Conservation (phyloP, 2,329 filamentous ascomycete species). For the Helminthosporium solani region DNA sequence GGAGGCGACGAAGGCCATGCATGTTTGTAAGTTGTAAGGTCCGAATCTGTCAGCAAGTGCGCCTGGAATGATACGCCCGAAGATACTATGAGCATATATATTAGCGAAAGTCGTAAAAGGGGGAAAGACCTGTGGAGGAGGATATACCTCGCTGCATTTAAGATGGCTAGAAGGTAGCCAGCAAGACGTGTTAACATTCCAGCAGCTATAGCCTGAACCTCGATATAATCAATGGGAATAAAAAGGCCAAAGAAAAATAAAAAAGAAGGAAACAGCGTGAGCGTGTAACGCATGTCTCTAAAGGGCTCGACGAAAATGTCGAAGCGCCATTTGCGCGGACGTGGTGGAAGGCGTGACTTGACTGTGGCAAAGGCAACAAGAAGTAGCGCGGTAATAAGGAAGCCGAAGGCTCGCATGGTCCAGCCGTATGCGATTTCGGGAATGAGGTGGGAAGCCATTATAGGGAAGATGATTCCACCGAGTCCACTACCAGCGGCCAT, state of each 20-base stretch:
- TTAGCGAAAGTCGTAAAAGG: not conserved
- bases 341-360: slow-evolving; percentile 51
- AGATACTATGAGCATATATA: slow-evolving; percentile 42
- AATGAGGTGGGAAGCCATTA: slow-evolving; percentile 60
- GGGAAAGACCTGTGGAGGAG: not conserved
- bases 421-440: slow-evolving; percentile 57
- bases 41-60: slow-evolving; percentile 56
- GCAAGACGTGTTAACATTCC: slow-evolving; percentile 53
- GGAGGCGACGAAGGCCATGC: slow-evolving; percentile 38
- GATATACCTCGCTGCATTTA: slow-evolving; percentile 53
- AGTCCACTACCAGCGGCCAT: slow-evolving; percentile 53
- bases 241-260: slow-evolving; percentile 63
- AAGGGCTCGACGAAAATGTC: slow-evolving; percentile 35
- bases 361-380: slow-evolving; percentile 56
- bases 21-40: slow-evolving; percentile 51
- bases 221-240: slow-evolving; percentile 53
- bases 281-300: slow-evolving; percentile 47
- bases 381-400: slow-evolving; percentile 62
- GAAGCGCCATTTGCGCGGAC: slow-evolving; percentile 33
- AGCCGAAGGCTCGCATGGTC: slow-evolving; percentile 57
- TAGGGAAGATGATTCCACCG: slow-evolving; percentile 61
- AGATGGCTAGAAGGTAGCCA: slow-evolving; percentile 55
- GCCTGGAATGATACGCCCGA: slow-evolving; percentile 58
- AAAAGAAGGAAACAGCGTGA: slow-evolving; percentile 53
- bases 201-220: slow-evolving; percentile 46